phyloP scores from a whole-genome alignment of 805 yeast genomes.

The Komagataella pseudopastoris region DNA sequence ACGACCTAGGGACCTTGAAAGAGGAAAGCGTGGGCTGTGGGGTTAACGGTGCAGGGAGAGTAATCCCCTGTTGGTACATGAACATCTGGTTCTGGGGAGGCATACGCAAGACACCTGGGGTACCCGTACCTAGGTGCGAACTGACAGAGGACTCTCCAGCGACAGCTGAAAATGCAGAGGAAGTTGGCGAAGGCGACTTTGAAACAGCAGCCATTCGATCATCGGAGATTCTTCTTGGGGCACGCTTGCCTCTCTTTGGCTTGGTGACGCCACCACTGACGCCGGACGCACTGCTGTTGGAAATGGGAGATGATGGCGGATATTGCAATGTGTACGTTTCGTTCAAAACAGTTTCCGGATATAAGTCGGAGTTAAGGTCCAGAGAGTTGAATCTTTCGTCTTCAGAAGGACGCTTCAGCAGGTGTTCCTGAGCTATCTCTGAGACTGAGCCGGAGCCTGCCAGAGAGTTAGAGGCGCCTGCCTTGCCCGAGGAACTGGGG shows the following conservation, averaged over 20 bases:
- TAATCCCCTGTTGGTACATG: not conserved
- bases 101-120: not conserved
- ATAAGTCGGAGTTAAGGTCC: conserved; percentile 7
- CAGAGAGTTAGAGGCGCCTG: not conserved
- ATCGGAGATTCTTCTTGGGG: not conserved
- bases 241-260: not conserved
- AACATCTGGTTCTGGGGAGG: not conserved
- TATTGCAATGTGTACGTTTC: not conserved
- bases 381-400: conserved; percentile 23
- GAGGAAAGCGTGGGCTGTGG: not conserved
- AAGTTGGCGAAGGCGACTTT: not conserved
- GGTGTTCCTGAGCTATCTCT: not conserved
- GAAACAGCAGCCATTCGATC: not conserved
- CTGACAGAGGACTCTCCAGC: not conserved
- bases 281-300: not conserved
- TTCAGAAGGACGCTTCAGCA: conserved; percentile 26
- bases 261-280: not conserved
- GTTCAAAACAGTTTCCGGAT: conserved; percentile 8
- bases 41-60: not conserved
- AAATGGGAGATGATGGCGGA: not conserved
- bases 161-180: not conserved
- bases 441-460: not conserved
- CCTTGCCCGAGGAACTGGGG: not conserved
- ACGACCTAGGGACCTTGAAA: not conserved
- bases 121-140: not conserved